Conservation (phyloP, 441 rosid species). For the Francoa sonchifolia region DNA sequence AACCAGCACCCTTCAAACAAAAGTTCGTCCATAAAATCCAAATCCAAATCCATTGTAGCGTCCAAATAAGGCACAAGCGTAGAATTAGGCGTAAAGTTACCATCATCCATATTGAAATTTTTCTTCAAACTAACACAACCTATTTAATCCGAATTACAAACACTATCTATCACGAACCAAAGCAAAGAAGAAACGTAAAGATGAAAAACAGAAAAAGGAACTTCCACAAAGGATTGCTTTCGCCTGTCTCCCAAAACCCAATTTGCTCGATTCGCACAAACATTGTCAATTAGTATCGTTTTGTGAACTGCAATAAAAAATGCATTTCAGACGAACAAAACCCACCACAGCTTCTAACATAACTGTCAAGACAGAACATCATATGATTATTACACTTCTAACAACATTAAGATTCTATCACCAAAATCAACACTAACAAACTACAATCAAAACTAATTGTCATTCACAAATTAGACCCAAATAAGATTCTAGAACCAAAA, state of each 20-base stretch:
- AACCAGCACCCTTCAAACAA: constrained; percentile 79
- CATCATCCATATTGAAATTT: constrained; percentile 38
- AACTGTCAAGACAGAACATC: constrained; percentile 10
- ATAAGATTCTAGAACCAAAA: constrained; percentile 17
- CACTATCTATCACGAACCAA: constrained; percentile 31
- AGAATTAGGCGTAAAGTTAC: constrained; percentile 31
- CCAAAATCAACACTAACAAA: background rate
- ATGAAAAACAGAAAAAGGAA: constrained; percentile 54
- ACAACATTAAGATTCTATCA: too few relatives aligned
- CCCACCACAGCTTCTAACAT: constrained; percentile 20
- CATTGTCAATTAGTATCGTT: constrained; percentile 48
- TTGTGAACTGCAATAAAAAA: constrained; percentile 47
- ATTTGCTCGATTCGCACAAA: constrained; percentile 50
- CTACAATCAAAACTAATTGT: constrained; percentile 5
- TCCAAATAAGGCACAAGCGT: constrained; percentile 28
- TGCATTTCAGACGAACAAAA: constrained; percentile 45
- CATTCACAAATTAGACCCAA: constrained; percentile 12
- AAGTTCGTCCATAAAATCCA: constrained; percentile 84
- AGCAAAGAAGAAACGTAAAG: constrained; percentile 40
- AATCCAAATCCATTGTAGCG: constrained; percentile 60
- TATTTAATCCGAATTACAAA: constrained; percentile 19
- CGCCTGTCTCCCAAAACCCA: constrained; percentile 36
- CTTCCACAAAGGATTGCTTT: constrained; percentile 49
- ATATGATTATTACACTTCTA: too few relatives aligned
- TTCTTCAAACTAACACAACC: constrained; percentile 22